Base-by-base conservation (phyloP, 2,329 filamentous ascomycete species). In the Pseudogymnoascus sp. region DNA sequence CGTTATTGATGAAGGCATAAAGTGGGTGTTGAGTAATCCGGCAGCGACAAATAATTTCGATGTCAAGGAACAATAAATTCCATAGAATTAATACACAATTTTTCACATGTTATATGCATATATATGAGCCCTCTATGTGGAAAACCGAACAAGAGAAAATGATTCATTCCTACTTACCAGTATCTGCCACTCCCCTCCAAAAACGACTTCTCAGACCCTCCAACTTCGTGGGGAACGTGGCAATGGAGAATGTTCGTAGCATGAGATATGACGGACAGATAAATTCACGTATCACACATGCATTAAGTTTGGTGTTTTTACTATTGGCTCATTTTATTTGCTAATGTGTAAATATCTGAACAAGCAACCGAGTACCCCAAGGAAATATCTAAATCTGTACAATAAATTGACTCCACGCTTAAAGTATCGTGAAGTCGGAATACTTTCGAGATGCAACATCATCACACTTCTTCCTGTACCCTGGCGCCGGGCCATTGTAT, bases 401-500 rank as follows among this genome's bases (percentile, higher is more conserved):
- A 42, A 44, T 3, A 25, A 59, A 68, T 40, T 2, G 23, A 36
- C 11, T 7, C 63, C 46, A 59, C 69, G 66, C 40, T 69, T 67
- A 2, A 65, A 65, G 18, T 74, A 73, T 71, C 4, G 12, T 34
- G 4, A 56, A 21, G 10, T 56, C 50, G n/a, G 28, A 34, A 34
- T 64, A 63, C 31, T 60, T 44, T 12, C 50, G 53, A 46, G 59
- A 56, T 7, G 59, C 64, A 4, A 76, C 73, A 14, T 73, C 73
- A 18, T 74, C 69, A 37, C 75, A 76, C 8, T 71, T 66, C 68
- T 70, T 73, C 60, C 79, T 70, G 66, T 78, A 83, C 1, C 76
- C 79, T 0, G 75, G 73, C 0, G 77, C 79, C 4, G 76, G 73
- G 0, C 80, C 80, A 31, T 75, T 75, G 64, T 82, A 83, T 53